phyloP scores from a whole-genome alignment of 2,329 filamentous ascomycete species.

The Rosellinia necatrix region DNA sequence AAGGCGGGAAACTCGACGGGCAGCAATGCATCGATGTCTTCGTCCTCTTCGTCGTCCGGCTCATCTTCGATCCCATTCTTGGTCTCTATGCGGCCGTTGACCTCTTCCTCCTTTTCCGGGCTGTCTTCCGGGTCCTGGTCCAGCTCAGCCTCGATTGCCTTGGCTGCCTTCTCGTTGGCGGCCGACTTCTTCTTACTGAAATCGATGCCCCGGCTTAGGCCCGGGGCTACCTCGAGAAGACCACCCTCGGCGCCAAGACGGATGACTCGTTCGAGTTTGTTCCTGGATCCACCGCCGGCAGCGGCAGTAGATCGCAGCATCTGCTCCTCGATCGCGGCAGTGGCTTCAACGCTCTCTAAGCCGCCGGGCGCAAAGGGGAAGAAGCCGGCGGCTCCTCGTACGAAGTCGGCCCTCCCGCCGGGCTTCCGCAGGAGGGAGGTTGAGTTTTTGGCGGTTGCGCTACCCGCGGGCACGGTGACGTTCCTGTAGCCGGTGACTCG shows the following conservation, averaged over 20 bases:
- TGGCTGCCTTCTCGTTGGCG: constrained; percentile 63
- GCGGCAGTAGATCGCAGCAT: constrained; percentile 57
- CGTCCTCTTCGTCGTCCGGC: constrained; percentile 51
- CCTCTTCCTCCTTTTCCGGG: constrained; percentile 41
- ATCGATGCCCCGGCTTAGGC: constrained; percentile 77
- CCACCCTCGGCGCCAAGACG: constrained; percentile 78
- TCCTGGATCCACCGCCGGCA: constrained; percentile 50
- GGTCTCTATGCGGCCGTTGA: constrained; percentile 34
- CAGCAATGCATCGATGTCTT: constrained; percentile 81
- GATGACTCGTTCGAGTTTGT: constrained; percentile 81
- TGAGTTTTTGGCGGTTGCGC: constrained; percentile 91
- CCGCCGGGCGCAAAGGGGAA: constrained; percentile 94
- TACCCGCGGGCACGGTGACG: constrained; percentile 87
- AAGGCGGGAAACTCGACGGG: constrained; percentile 93
- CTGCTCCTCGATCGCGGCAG: constrained; percentile 82
- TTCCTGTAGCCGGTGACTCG: constrained; percentile 92
- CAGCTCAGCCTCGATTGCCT: constrained; percentile 60
- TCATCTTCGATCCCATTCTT: constrained; percentile 30
- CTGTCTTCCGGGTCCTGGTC: constrained; percentile 51
- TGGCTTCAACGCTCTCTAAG: constrained; percentile 81
- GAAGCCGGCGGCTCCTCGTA: constrained; percentile 88
- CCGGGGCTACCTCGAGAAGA: constrained; percentile 80
- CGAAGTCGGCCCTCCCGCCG: constrained; percentile 85
- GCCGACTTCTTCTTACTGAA: constrained; percentile 64
- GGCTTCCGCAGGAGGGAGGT: constrained; percentile 88